Conservation (phyloP, 106 monocot genomes). For the Dioscorea dumetorum region DNA sequence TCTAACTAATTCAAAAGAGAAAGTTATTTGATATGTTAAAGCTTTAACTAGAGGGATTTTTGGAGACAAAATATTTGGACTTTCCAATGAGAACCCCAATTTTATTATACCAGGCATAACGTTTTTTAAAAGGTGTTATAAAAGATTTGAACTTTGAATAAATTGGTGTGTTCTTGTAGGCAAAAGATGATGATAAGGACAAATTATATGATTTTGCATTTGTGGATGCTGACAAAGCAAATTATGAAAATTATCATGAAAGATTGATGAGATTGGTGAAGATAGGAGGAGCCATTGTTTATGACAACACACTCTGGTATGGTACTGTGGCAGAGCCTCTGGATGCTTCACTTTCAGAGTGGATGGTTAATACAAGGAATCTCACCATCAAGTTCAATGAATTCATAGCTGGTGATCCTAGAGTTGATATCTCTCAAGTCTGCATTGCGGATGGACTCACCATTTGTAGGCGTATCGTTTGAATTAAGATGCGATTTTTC, state of each 20-base stretch:
- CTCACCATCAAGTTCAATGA: slow-evolving; percentile 22
- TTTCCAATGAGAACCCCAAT: too few species aligned
- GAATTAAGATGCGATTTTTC: too few species aligned
- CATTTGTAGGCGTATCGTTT: too few species aligned
- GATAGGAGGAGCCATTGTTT: not conserved
- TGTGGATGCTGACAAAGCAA: slow-evolving; percentile 49
- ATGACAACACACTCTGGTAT: slow-evolving; percentile 6
- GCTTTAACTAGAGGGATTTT: too few species aligned
- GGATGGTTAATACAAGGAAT: not conserved
- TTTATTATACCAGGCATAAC: too few species aligned
- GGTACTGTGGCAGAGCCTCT: slow-evolving; percentile 31
- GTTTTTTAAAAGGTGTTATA: not conserved
- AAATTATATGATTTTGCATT: slow-evolving; percentile 41
- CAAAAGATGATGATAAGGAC: slow-evolving; percentile 6
- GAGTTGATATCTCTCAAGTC: slow-evolving; percentile 25
- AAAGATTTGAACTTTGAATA: not conserved
- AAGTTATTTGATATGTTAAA: too few species aligned
- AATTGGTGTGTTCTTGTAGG: not conserved
- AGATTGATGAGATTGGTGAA: slow-evolving; percentile 40
- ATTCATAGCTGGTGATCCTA: slow-evolving; percentile 21
- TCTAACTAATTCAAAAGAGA: too few species aligned
- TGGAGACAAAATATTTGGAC: too few species aligned
- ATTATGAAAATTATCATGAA: slow-evolving; percentile 44
- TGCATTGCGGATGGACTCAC: not conserved
- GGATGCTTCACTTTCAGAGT: not conserved